Evolutionary conservation across 495 filamentous ascomycete species (phyloP).

Genomic region (Durotheca rogersii): DNA sequence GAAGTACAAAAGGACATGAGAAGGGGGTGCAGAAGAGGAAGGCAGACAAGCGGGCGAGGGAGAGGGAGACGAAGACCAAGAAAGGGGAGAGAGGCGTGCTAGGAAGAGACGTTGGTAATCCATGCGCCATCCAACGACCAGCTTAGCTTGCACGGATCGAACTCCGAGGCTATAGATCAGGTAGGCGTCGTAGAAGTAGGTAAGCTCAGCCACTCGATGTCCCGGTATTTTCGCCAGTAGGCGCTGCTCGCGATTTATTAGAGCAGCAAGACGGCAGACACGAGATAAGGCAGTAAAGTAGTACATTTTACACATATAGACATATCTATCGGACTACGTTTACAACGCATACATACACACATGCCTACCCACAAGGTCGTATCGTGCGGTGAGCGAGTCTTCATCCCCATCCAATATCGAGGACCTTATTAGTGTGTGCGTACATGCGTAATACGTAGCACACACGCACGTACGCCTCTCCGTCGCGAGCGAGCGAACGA

Average conservation of each 20-base stretch:
- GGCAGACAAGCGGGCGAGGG: slow-evolving; percentile 2
- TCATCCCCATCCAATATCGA: slow-evolving; percentile 13
- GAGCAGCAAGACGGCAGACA: slow-evolving; percentile 11
- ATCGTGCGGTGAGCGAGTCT: slow-evolving; percentile 27
- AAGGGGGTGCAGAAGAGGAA: slow-evolving; percentile 4
- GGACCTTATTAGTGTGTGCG: slow-evolving; percentile 14
- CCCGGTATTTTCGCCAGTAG: slow-evolving; percentile 24
- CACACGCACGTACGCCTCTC: too few species aligned
- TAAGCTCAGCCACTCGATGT: too few species aligned
- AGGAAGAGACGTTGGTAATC: too few species aligned
- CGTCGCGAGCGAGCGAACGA: too few species aligned
- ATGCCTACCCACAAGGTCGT: slow-evolving; percentile 10
- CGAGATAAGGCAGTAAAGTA: slow-evolving; percentile 9
- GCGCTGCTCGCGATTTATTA: slow-evolving; percentile 29
- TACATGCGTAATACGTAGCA: slow-evolving; percentile 9
- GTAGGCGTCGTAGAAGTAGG: slow-evolving; percentile 2
- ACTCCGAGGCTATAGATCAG: slow-evolving; percentile 20
- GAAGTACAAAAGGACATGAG: too few species aligned
- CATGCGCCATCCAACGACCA: too few species aligned
- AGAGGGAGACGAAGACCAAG: neutral
- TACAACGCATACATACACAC: slow-evolving; percentile 8
- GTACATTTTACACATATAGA: too few species aligned
- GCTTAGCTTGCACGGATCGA: slow-evolving; percentile 15
- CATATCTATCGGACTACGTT: too few species aligned
- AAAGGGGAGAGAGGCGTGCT: slow-evolving; percentile 4